phyloP scores from a whole-genome alignment of 164 flowering plant species.

The Stephania yunnanensis region DNA sequence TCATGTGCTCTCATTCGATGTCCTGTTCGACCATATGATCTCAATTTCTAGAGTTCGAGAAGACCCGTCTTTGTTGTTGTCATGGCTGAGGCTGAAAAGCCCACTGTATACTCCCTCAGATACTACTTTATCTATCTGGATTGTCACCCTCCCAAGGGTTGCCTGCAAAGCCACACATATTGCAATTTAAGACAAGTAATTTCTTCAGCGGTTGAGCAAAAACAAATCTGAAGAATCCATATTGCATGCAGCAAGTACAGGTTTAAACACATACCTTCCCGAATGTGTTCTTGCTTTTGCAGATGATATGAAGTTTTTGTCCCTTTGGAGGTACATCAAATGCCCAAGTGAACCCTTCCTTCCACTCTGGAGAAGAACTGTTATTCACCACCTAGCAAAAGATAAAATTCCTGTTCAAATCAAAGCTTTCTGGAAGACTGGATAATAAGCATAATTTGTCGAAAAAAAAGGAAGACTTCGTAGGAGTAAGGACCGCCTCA shows the following conservation, averaged over 20 bases:
- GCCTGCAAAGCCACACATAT: slow-evolving; percentile 39
- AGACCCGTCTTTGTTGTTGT: slow-evolving; percentile 64
- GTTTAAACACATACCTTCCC: slow-evolving; percentile 56
- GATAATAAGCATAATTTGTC: neutral
- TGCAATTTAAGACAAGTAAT: neutral
- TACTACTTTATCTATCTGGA: slow-evolving; percentile 89
- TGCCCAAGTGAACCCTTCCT: slow-evolving; percentile 92
- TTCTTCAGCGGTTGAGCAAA: neutral
- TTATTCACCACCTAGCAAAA: slow-evolving; percentile 57
- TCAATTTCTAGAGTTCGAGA: slow-evolving; percentile 82
- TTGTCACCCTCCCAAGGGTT: slow-evolving; percentile 77
- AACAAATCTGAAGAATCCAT: neutral
- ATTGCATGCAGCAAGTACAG: neutral
- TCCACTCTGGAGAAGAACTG: slow-evolving; percentile 76
- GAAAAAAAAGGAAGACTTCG: neutral
- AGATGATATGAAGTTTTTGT: slow-evolving; percentile 77
- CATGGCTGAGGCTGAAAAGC: slow-evolving; percentile 69
- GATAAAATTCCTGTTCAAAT: neutral
- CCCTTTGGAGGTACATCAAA: slow-evolving; percentile 96
- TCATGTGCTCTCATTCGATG: slow-evolving; percentile 34
- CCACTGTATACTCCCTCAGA: slow-evolving; percentile 77
- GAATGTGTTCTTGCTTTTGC: slow-evolving; percentile 87
- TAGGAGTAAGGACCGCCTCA: neutral
- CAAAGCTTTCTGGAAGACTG: neutral
- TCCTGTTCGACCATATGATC: slow-evolving; percentile 74